These are phyloP conservation scores for Colletotrichum caudatum DNA, from an alignment of 2,329 filamentous ascomycete genomes.

Conservation along the genomic window DNA sequence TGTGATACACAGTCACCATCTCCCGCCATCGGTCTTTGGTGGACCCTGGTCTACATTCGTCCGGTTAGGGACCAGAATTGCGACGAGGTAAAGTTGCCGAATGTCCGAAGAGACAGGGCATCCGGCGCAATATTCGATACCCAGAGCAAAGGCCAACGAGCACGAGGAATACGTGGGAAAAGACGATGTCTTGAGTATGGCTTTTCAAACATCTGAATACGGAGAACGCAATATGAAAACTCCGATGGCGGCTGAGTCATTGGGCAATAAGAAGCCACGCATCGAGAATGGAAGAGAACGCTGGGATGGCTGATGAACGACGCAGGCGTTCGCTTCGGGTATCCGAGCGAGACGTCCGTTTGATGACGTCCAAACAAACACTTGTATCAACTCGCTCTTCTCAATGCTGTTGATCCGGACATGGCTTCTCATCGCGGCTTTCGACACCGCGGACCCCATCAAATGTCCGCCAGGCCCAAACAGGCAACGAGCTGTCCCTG, in stretches of 20 bases:
- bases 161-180: background rate
- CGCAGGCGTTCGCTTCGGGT: background rate
- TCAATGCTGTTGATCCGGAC: background rate
- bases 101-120: conserved; percentile 25
- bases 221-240: conserved; percentile 15
- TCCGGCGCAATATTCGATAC: conserved; percentile 6
- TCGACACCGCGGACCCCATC: background rate
- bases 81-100: conserved; percentile 35
- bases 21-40: conserved; percentile 20
- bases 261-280: background rate
- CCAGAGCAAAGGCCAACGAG: background rate
- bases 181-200: conserved; percentile 2
- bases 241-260: background rate
- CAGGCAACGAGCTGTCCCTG: conserved; percentile 41
- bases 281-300: background rate
- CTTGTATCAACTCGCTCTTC: background rate
- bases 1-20: conserved; percentile 29
- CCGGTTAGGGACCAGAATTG: conserved; percentile 15
- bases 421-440: conserved; percentile 7
- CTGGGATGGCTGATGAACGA: background rate
- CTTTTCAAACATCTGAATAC: conserved; percentile 19
- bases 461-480: conserved; percentile 26
- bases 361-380: background rate
- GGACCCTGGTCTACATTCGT: background rate
- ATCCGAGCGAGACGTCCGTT: background rate